Evolutionary conservation across 768 basidiomycete genomes (phyloP), one percentile per base, ranked within the genome.

Genomic region (Ramaria sp.): DNA sequence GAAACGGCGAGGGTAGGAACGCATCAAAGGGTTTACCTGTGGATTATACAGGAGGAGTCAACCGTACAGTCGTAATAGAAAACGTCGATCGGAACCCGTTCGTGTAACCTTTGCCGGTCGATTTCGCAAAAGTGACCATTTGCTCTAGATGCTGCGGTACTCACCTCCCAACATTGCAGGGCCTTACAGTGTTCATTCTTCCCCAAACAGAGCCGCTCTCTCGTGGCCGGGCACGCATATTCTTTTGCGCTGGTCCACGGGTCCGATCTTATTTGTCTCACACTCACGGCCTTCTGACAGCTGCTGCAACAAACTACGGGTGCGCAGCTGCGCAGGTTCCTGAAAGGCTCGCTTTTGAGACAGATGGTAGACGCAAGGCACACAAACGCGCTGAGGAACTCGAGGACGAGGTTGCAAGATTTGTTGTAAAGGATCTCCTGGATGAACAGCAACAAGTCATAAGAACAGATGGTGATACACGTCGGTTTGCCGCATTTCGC

Each of bases 171-270:
- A 81, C 80, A 50, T 75, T 93, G 48, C 74, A 83, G 58, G 81
- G 83, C 61, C 74, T 87, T 28, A 80, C 87, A 61, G 69, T 88
- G 50, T 83, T 88, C 70, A 66, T 88, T 42, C 65, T 85, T 41
- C 81, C 85, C 22, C 75, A 85, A 63, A 85, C 81, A 8, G 84
- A 85, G 55, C 67, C 79, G 1, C 70, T 85, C 25, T 71, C 83
- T 37, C 77, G 83, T 9, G 76, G 82, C 7, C 71, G 71, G 15
- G 80, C 79, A 22, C 81, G 89, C 24, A 74, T 94, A 4, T 88
- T 82, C 69, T 93, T 96, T 70, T 74, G 86, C 48, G 70, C 82
- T n/a, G 92, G 91, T 4, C 83, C 85, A 15, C 82, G 91, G 22
- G 74, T 90, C 5, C 77, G 85, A 42, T 62, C 71, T 1, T 74